Conservation (phyloP, 495 filamentous ascomycete genomes). For the Acidiella bohemica region DNA sequence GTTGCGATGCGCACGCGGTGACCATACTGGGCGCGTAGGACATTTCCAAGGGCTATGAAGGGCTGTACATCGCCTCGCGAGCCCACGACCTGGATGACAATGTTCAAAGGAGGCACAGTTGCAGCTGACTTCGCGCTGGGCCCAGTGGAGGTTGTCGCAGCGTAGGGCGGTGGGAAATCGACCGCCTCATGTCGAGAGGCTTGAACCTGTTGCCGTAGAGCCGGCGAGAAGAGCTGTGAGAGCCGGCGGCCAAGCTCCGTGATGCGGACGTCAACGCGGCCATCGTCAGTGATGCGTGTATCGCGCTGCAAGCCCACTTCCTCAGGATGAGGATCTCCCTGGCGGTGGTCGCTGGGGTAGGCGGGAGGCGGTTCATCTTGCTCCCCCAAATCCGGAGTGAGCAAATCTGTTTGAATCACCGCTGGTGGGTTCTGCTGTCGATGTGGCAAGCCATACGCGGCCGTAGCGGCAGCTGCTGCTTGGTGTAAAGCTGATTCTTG, state of each 20-base stretch:
- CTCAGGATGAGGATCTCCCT: slow-evolving; percentile 37
- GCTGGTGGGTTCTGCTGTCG: too few species aligned
- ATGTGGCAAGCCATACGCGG: too few species aligned
- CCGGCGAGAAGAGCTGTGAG: slow-evolving; percentile 50
- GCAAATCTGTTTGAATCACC: neutral
- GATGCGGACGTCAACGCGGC: slow-evolving; percentile 63
- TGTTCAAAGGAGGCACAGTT: slow-evolving; percentile 37
- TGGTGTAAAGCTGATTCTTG: too few species aligned
- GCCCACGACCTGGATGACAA: slow-evolving; percentile 70
- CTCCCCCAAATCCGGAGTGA: neutral
- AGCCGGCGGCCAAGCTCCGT: slow-evolving; percentile 49
- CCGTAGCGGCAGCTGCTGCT: too few species aligned
- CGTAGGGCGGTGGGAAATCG: neutral
- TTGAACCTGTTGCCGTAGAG: slow-evolving; percentile 41
- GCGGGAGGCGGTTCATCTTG: slow-evolving; percentile 32
- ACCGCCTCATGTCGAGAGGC: too few species aligned
- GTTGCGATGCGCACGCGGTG: slow-evolving; percentile 69
- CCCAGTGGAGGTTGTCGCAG: neutral
- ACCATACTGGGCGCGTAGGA: slow-evolving; percentile 46
- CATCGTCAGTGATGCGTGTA: slow-evolving; percentile 46
- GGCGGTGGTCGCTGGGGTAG: slow-evolving; percentile 36
- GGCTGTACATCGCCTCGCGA: slow-evolving; percentile 70
- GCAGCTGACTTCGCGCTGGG: neutral
- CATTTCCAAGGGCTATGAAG: slow-evolving; percentile 54
- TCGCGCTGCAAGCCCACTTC: slow-evolving; percentile 41